A percentile compares a stretch with the other conserved stretches of the same genome.
These are phyloP conservation scores for Botrytis tulipae DNA, from an alignment of 2,329 filamentous ascomycete species.

Conservation along the genomic window DNA sequence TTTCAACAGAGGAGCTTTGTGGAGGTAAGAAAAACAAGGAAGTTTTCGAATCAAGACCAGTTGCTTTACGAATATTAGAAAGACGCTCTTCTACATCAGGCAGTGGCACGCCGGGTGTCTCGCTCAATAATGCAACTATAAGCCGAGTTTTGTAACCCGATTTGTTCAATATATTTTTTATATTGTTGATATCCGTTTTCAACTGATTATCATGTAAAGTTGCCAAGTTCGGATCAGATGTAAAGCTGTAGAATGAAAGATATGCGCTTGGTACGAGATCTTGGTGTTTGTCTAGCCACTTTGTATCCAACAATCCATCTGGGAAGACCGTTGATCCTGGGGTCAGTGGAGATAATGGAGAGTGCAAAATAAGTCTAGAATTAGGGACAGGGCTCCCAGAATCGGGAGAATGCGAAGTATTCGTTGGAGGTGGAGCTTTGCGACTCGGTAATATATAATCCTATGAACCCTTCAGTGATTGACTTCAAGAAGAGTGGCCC, in stretches of 20 bases:
- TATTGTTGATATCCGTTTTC: slow-evolving; percentile 78
- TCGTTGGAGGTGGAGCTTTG: slow-evolving; percentile 50
- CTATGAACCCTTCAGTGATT: slow-evolving; percentile 43
- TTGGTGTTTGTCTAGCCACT: slow-evolving; percentile 90
- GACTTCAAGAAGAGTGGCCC: slow-evolving; percentile 27
- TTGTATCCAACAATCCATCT: slow-evolving; percentile 78
- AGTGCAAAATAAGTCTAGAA: slow-evolving; percentile 67
- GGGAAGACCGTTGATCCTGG: slow-evolving; percentile 81
- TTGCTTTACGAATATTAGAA: slow-evolving; percentile 73
- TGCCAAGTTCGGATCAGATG: slow-evolving; percentile 68
- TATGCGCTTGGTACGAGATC: slow-evolving; percentile 76
- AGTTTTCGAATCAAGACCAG: slow-evolving; percentile 76
- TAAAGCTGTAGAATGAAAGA: slow-evolving; percentile 77
- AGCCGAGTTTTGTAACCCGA: slow-evolving; percentile 78
- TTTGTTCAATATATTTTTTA: slow-evolving; percentile 64
- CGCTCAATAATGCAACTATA: slow-evolving; percentile 73
- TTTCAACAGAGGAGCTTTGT: slow-evolving; percentile 66
- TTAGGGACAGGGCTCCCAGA: slow-evolving; percentile 43
- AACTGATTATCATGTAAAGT: slow-evolving; percentile 83
- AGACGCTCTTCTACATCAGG: slow-evolving; percentile 72
- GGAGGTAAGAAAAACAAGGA: slow-evolving; percentile 79
- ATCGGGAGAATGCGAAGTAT: slow-evolving; percentile 39
- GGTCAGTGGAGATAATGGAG: slow-evolving; percentile 85
- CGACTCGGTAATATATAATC: slow-evolving; percentile 54
- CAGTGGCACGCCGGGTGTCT: slow-evolving; percentile 57